Evolutionary conservation across 345 rosid genomes (phyloP).

Genomic region (Triadica sebifera): DNA sequence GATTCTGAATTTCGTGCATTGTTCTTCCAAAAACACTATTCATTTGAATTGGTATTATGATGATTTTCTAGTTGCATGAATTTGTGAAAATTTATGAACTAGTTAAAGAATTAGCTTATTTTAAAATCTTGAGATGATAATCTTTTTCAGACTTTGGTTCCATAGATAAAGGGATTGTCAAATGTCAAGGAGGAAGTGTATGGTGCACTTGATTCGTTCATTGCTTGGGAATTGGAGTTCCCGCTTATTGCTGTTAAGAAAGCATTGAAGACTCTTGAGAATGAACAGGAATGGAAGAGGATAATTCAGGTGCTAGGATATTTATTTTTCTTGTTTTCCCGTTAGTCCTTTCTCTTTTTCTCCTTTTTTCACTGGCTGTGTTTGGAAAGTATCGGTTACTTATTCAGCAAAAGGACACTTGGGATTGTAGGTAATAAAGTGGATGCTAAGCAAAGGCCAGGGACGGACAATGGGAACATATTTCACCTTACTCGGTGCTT

Average conservation of each 20-base stretch:
- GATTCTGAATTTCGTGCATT: neutral
- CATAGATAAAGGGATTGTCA: constrained; percentile 66
- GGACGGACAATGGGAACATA: constrained; percentile 91
- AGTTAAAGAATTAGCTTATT: constrained; percentile 3
- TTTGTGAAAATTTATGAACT: neutral
- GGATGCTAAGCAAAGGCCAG: constrained; percentile 99
- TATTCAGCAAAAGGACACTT: neutral
- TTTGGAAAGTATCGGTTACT: neutral
- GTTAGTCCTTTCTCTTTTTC: neutral
- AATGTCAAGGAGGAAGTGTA: constrained; percentile 93
- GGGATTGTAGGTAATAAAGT: constrained; percentile 62
- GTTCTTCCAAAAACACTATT: neutral
- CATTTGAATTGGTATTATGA: neutral
- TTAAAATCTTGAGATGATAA: constrained; percentile 11
- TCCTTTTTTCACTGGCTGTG: neutral
- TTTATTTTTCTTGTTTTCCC: neutral
- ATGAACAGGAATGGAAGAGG: constrained; percentile 82
- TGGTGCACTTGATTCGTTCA: constrained; percentile 86
- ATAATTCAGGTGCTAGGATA: constrained; percentile 61
- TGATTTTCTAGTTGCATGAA: too few relatives aligned
- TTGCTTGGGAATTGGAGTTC: constrained; percentile 97
- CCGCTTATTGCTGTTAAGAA: constrained; percentile 82
- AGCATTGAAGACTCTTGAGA: constrained; percentile 78
- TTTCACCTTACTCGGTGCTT: constrained; percentile 70
- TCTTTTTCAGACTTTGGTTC: neutral